Conservation (phyloP, 2,329 filamentous ascomycete genomes). For the Stagonosporopsis tanaceti region DNA sequence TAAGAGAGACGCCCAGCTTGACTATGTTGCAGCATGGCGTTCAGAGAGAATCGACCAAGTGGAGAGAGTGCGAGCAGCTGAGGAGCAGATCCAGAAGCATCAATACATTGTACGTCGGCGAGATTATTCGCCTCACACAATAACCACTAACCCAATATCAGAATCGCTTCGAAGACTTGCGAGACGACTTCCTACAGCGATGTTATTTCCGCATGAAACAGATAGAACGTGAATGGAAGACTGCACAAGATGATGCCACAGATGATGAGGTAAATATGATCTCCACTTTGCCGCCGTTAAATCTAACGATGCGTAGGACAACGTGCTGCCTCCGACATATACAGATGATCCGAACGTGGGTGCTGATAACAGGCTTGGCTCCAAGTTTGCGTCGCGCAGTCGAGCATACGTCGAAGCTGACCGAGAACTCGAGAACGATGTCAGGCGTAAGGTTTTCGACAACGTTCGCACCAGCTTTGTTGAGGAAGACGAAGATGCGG, state of each 20-base stretch:
- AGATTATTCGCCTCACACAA: background rate
- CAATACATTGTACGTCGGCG: slow-evolving; percentile 46
- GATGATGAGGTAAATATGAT: slow-evolving; percentile 50
- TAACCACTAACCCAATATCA: slow-evolving; percentile 11
- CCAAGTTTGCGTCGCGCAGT: slow-evolving; percentile 52
- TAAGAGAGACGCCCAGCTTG: slow-evolving; percentile 53
- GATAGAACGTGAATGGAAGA: slow-evolving; percentile 47
- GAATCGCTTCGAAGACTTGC: slow-evolving; percentile 45
- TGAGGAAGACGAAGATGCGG: slow-evolving; percentile 41
- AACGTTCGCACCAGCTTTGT: slow-evolving; percentile 35
- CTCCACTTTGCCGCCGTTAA: background rate
- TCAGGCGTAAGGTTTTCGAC: slow-evolving; percentile 35
- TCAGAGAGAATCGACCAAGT: slow-evolving; percentile 49
- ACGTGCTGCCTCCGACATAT: slow-evolving; percentile 45
- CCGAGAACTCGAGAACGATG: slow-evolving; percentile 43
- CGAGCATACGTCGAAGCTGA: slow-evolving; percentile 52
- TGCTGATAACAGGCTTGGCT: slow-evolving; percentile 38
- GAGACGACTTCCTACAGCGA: slow-evolving; percentile 45
- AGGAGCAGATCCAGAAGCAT: slow-evolving; percentile 44
- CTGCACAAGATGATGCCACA: slow-evolving; percentile 48
- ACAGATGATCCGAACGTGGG: slow-evolving; percentile 36
- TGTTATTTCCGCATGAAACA: slow-evolving; percentile 51
- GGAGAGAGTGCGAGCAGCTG: slow-evolving; percentile 44
- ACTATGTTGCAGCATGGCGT: slow-evolving; percentile 49
- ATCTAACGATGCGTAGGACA: slow-evolving; percentile 34